Conservation (phyloP, 2,329 filamentous ascomycete genomes). For the Calonectria fujianensis region DNA sequence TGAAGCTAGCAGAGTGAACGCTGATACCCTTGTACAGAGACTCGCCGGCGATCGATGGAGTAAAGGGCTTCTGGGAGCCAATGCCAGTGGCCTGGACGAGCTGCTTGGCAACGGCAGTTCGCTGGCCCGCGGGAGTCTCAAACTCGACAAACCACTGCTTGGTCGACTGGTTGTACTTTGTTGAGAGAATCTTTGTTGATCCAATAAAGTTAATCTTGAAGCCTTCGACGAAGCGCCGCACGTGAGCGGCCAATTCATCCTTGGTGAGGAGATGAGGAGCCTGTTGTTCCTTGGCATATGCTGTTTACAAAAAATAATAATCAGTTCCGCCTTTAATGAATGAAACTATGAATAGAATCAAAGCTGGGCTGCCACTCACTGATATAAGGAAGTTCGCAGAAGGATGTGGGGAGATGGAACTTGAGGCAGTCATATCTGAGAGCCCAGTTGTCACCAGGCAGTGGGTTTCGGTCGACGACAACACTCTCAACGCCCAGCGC, state of each 20-base stretch:
- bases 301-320: conserved; percentile 7
- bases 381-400: conserved; percentile 44
- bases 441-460: conserved; percentile 45
- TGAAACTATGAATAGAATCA: neutral
- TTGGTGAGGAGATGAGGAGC: conserved; percentile 41
- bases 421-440: conserved; percentile 43
- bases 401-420: conserved; percentile 45
- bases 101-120: conserved; percentile 15
- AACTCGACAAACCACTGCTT: conserved; percentile 35
- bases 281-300: conserved; percentile 35
- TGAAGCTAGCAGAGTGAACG: conserved; percentile 42
- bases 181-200: conserved; percentile 32
- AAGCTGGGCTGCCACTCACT: conserved; percentile 16
- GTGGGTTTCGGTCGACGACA: conserved; percentile 40
- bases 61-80: conserved; percentile 39
- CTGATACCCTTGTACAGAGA: conserved; percentile 36
- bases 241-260: conserved; percentile 42
- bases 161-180: conserved; percentile 25
- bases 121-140: neutral
- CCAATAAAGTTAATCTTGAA: conserved; percentile 44
- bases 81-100: conserved; percentile 45
- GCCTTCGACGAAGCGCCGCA: conserved; percentile 20
- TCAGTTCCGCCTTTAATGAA: neutral
- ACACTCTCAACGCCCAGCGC: conserved; percentile 37
- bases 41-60: conserved; percentile 26